Evolutionary conservation across 768 basidiomycete species (phyloP).

Genomic region (Leccinum rimulosum): DNA sequence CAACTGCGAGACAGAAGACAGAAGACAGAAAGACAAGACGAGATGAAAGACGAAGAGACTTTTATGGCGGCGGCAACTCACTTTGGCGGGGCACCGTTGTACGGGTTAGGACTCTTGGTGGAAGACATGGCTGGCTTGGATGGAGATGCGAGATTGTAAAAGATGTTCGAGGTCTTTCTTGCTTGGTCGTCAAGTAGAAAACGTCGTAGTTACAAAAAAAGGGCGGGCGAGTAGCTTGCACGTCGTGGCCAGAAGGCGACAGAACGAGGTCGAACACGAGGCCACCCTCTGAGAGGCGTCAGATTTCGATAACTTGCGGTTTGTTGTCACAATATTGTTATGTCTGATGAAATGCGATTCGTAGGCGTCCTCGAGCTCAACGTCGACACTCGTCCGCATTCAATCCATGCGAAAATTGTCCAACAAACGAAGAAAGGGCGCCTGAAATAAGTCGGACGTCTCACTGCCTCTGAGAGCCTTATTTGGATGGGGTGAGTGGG

Average conservation of each 20-base stretch:
- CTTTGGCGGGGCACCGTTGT: slow-evolving; percentile 35
- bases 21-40: background rate
- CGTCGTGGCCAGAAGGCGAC: background rate
- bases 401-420: background rate
- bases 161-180: background rate
- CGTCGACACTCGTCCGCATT: background rate
- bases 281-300: background rate
- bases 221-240: slow-evolving; percentile 5
- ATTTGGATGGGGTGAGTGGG: slow-evolving; percentile 8
- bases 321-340: background rate
- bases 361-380: background rate
- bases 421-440: background rate
- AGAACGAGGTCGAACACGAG: slow-evolving; percentile 27
- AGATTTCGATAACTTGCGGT: background rate
- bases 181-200: background rate
- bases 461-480: background rate
- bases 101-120: slow-evolving; percentile 31
- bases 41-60: background rate
- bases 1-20: background rate
- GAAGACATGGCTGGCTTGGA: slow-evolving; percentile 30
- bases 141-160: slow-evolving; percentile 1
- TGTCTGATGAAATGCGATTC: slow-evolving; percentile 1
- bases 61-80: slow-evolving; percentile 16
- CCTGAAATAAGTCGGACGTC: background rate
- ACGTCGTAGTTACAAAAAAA: slow-evolving; percentile 2